A percentile compares a stretch with the other conserved stretches of the same genome.
Evolutionary conservation across 2,329 filamentous ascomycete species (phyloP).

Genomic region (Aspergillus neotritici): DNA sequence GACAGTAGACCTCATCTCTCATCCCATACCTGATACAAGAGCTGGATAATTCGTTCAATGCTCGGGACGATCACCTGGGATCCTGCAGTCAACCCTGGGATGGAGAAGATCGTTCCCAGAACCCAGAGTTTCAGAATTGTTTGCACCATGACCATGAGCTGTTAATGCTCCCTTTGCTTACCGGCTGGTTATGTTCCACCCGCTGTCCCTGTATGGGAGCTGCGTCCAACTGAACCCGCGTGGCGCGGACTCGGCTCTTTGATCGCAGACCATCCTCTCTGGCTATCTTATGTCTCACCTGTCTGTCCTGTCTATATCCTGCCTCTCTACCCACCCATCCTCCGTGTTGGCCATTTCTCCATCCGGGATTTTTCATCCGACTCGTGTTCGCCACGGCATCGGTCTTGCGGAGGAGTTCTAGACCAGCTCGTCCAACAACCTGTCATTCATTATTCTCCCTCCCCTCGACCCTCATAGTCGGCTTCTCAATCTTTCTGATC

Average conservation of each 20-base stretch:
- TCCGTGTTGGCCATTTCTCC: neutral
- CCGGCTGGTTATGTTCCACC: constrained; percentile 9
- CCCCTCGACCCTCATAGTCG: neutral
- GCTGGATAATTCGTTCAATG: constrained; percentile 12
- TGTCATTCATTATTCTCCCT: neutral
- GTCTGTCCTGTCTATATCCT: too few relatives aligned
- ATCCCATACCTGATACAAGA: constrained; percentile 7
- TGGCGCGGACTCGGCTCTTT: constrained; percentile 13
- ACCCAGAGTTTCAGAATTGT: constrained; percentile 19
- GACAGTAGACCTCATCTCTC: constrained; percentile 2
- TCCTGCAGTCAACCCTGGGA: constrained; percentile 24
- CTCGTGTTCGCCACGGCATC: too few relatives aligned
- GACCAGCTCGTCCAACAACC: neutral
- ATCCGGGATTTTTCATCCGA: too few relatives aligned
- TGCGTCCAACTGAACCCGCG: constrained; percentile 12
- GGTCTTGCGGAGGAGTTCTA: neutral
- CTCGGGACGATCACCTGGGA: constrained; percentile 21
- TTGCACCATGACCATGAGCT: constrained; percentile 23
- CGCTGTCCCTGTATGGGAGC: constrained; percentile 13
- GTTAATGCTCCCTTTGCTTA: constrained; percentile 16
- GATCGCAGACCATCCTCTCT: constrained; percentile 8
- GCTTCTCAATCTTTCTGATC: neutral
- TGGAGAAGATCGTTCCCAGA: constrained; percentile 22
- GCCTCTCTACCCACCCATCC: neutral
- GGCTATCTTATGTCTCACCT: neutral